Evolutionary conservation across 2,329 filamentous ascomycete genomes (phyloP).

Genomic region (Apiospora arundinis): DNA sequence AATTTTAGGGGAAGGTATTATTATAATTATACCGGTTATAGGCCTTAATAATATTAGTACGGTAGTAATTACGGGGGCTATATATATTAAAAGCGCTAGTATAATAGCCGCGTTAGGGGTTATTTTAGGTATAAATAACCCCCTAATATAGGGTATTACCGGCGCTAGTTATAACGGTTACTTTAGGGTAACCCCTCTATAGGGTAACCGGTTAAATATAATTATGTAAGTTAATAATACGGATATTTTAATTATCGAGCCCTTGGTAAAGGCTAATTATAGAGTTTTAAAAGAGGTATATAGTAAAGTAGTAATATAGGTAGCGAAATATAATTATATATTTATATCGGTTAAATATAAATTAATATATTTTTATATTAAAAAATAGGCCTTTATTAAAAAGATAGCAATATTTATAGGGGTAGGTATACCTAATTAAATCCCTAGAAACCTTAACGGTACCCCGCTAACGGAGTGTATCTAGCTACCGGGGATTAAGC

Average conservation of each 20-base stretch:
- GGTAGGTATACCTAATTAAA: neutral
- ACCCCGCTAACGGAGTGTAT: neutral
- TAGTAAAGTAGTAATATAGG: neutral
- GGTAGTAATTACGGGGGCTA: neutral
- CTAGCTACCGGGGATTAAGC: no score
- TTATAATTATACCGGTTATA: no score
- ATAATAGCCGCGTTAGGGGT: no score
- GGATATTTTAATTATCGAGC: neutral
- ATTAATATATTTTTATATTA: neutral
- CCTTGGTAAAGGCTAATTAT: neutral
- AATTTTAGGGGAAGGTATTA: neutral
- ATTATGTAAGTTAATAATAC: neutral
- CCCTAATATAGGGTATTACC: neutral
- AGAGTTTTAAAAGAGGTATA: neutral
- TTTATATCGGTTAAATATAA: neutral
- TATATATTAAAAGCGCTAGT: no score
- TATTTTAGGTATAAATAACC: no score
- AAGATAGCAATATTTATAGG: no score
- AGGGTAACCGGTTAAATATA: neutral
- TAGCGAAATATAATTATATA: conserved; percentile 1
- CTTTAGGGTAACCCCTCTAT: neutral
- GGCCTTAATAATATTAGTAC: neutral
- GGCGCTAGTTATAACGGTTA: no score
- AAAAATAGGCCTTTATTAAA: neutral
- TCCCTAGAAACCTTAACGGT: neutral